Evolutionary conservation across 2,329 filamentous ascomycete genomes (phyloP), one percentile per base, ranked within the genome.

Genomic region (Helicocarpus griseus): DNA sequence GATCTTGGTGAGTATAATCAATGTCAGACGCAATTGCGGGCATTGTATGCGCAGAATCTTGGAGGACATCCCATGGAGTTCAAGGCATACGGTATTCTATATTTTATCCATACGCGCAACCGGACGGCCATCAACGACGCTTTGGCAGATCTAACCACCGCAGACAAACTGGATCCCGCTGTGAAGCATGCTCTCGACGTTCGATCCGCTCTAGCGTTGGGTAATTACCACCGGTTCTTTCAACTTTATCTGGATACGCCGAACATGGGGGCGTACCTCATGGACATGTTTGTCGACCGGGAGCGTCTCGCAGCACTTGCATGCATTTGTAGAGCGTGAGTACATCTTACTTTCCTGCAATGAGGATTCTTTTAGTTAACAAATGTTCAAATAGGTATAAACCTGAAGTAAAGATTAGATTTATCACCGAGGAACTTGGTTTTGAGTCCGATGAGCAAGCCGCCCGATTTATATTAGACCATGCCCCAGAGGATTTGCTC

Each of bases 1-100:
- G 93, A 98, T 77, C 82, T 97, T 77, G 91, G 93, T 98, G 93
- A 98, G 93, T 98, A 98, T 93, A 98, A 98, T 77, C 93, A 98
- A 80, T 98, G 93, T 73, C 93, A 98, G 77, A 97, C 93, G 64
- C 93, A 98, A 75, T 78, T 98, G 67, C 88, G 89, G 71, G 89
- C 86, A 59, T 77, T 98, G 64, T 97, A 98, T 73, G 81, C 82
- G 69, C 81, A 88, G 74, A 86, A 87, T 60, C 76, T 95, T 68
- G 88, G 88, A 66, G 93, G 91, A 63, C 89, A 90, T 70, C 83
- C 87, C 66, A 84, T 87, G 74, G 93, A 98, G 73, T 98, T 98
- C 75, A 93, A 93, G 81, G 93, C 91, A 58, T 98, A 98, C 78
- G 91, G 93, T 81, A 96, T 98, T 73, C 79, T 98, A 68, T 98